Conservation (phyloP, 1,284 basidiomycete genomes). For the Phellinidium pouzarii region DNA sequence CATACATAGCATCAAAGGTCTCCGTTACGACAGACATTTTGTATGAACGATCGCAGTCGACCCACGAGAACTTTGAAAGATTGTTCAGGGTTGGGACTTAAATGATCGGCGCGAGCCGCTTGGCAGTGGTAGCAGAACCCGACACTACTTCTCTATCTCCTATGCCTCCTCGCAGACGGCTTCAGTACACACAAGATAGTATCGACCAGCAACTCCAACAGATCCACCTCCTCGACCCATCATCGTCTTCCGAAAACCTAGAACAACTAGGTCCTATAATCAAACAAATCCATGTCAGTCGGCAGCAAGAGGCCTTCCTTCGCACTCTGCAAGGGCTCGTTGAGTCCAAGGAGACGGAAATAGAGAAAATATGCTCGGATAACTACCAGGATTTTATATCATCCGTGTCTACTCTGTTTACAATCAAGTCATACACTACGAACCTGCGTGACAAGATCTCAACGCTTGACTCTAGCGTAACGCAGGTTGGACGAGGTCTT, state of each 20-base stretch:
- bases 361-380: constrained; percentile 90
- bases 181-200: constrained; percentile 70
- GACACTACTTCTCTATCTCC: constrained; percentile 16
- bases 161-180: constrained; percentile 69
- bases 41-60: not conserved
- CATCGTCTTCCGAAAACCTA: constrained; percentile 84
- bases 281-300: constrained; percentile 85
- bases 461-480: constrained; percentile 62
- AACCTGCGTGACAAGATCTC: constrained; percentile 76
- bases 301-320: constrained; percentile 89
- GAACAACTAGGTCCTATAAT: constrained; percentile 91
- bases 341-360: constrained; percentile 90
- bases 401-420: constrained; percentile 92
- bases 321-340: constrained; percentile 83
- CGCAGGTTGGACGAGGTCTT: constrained; percentile 74
- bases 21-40: constrained; percentile 43
- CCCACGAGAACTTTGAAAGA: not conserved
- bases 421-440: constrained; percentile 85
- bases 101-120: not conserved
- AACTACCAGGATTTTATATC: constrained; percentile 98
- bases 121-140: too few relatives aligned
- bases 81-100: not conserved
- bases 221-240: constrained; percentile 79
- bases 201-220: constrained; percentile 83
- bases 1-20: constrained; percentile 51